These are phyloP conservation scores for Arachis stenosperma DNA, from an alignment of 306 rosid species.

Conservation along the genomic window DNA sequence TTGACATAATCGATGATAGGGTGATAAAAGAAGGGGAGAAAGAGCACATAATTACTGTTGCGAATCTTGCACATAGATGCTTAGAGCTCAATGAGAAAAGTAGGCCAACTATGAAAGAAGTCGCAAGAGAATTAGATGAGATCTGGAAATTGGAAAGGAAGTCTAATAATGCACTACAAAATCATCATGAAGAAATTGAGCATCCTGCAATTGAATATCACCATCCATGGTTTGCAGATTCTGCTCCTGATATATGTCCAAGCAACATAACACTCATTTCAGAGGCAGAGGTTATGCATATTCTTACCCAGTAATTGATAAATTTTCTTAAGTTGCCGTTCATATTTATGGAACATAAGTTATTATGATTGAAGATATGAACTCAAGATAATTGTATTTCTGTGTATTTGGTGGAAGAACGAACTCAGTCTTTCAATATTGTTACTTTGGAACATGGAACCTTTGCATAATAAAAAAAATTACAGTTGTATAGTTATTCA, in stretches of 20 bases:
- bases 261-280: not conserved
- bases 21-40: not conserved
- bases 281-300: not conserved
- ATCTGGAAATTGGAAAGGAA: constrained; percentile 24
- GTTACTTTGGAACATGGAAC: no score
- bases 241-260: not conserved
- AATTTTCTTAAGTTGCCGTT: not conserved
- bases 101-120: constrained; percentile 46
- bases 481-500: no score
- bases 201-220: not conserved
- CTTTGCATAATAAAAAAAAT: no score
- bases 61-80: constrained; percentile 42
- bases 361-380: not conserved
- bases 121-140: constrained; percentile 32
- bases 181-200: constrained; percentile 26
- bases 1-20: constrained; percentile 38
- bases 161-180: not conserved
- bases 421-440: no score
- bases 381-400: no score
- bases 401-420: no score
- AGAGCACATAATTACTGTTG: constrained; percentile 24
- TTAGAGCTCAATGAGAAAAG: constrained; percentile 37
- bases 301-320: not conserved
- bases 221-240: not conserved
- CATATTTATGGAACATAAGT: not conserved